Conservation (phyloP, 2,329 filamentous ascomycete species). For the Ophiosphaerella herpotricha region DNA sequence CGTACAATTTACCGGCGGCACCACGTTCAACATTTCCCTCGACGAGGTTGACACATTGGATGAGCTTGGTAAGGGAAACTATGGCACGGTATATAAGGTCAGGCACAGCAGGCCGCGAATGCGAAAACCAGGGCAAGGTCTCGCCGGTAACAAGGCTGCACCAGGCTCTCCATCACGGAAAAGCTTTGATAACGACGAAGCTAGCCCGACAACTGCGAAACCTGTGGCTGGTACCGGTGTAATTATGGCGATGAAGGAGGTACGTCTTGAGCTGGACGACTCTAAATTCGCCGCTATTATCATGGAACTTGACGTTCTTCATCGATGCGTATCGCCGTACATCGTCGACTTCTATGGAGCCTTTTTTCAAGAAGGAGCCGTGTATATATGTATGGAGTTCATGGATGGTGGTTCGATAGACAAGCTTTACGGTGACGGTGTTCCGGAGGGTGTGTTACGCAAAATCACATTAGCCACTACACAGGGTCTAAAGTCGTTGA, state of each 20-base stretch:
- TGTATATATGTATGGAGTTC: conserved; percentile 99
- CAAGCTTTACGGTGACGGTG: conserved; percentile 88
- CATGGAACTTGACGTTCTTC: conserved; percentile 94
- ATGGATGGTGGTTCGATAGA: conserved; percentile 99
- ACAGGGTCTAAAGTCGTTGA: conserved; percentile 88
- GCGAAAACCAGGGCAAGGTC: conserved; percentile 62
- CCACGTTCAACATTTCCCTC: conserved; percentile 89
- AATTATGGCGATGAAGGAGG: conserved; percentile 99
- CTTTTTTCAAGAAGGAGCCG: conserved; percentile 97
- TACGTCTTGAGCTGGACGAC: conserved; percentile 92
- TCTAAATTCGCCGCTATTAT: conserved; percentile 96
- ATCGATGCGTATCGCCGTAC: conserved; percentile 91
- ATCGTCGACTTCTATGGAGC: conserved; percentile 99
- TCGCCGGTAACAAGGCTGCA: conserved; percentile 61
- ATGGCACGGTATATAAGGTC: conserved; percentile 97
- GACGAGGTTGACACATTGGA: conserved; percentile 93
- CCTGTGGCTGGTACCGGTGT: conserved; percentile 67
- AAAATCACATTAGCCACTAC: conserved; percentile 91
- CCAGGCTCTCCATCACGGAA: conserved; percentile 42
- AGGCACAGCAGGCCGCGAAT: conserved; percentile 76
- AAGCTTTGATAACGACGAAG: conserved; percentile 36
- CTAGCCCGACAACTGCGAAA: conserved; percentile 43
- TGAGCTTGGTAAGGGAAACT: conserved; percentile 96
- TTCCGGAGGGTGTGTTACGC: conserved; percentile 83
- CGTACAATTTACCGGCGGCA: conserved; percentile 89